Evolutionary conservation across 192 early-diverging fungal genomes (phyloP), one percentile per base, ranked within the genome.

Genomic region (Spizellomyces punctatus): DNA sequence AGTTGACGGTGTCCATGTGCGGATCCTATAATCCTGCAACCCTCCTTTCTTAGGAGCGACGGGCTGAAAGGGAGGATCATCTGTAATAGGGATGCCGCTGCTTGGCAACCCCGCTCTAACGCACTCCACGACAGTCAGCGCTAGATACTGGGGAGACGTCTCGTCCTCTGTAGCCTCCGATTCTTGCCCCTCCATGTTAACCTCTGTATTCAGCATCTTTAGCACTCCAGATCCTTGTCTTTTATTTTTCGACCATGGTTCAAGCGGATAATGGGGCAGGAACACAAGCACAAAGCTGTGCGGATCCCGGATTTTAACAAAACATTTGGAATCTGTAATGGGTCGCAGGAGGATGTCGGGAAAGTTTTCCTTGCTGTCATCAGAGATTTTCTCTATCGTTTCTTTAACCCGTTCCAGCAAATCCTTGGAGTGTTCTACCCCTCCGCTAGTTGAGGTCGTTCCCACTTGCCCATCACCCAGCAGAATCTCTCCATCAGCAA

Each of bases 201-300:
- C 58, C n/a, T 70, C 60, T 22, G 27, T 36, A 36, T 36, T 36
- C 27, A 3, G 27, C 27, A 36, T 36, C 27, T 36, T 36, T 3
- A 36, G 27, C 27, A 36, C 27, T 36, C 0, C 27, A 36, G 27
- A 36, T 36, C 27, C 27, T 36, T 36, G 27, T 36, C 27, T 36
- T 36, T 36, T 36, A 2, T 3, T 36, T 36, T 36, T 36, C 27
- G 27, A 36, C 27, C 27, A 36, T 36, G 27, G 27, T n/a, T 54
- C 50, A 54, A 54, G 50, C 1, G 50, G 50, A 42, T 61, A 61
- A 16, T 61, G 59, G 5, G 81, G 81, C 8, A 74, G 12, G 47
- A 82, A 79, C 6, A 78, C 57, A 45, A 82, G 49, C 46, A 79
- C 12, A 62, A 82, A 79, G 46, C 66, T 66, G 16, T 82, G 60